A percentile compares a stretch with the other conserved stretches of the same genome.
phyloP scores from a whole-genome alignment of 2,329 filamentous ascomycete species.

The Diaporthe ilicicola region DNA sequence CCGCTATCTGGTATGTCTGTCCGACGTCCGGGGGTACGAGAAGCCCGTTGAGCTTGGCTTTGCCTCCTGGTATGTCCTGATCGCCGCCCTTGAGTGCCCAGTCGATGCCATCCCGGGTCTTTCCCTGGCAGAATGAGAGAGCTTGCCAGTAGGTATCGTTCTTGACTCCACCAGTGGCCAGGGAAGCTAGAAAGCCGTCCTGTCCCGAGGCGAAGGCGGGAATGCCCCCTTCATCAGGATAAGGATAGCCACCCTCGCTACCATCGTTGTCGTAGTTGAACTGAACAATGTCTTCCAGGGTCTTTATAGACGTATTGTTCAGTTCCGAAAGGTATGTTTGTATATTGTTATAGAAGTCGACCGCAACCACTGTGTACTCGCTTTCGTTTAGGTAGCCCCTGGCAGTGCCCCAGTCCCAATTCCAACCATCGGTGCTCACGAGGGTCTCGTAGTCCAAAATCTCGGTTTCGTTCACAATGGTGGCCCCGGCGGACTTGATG shows the following conservation, averaged over 20 bases:
- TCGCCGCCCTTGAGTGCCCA: constrained; percentile 64
- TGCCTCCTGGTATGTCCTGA: not conserved
- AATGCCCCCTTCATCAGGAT: constrained; percentile 50
- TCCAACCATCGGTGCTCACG: constrained; percentile 73
- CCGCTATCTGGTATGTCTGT: constrained; percentile 74
- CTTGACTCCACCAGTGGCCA: constrained; percentile 66
- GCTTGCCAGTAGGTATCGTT: constrained; percentile 75
- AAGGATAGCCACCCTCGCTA: constrained; percentile 71
- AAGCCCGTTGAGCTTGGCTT: constrained; percentile 63
- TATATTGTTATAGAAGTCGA: constrained; percentile 73
- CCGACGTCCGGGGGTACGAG: constrained; percentile 75
- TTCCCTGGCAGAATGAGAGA: constrained; percentile 66
- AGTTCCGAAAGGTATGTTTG: constrained; percentile 69
- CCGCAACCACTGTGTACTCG: constrained; percentile 77
- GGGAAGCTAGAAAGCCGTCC: constrained; percentile 72
- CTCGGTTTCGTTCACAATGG: constrained; percentile 75
- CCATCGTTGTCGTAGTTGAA: constrained; percentile 72
- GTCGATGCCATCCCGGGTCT: constrained; percentile 74
- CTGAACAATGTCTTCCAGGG: constrained; percentile 71
- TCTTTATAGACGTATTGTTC: constrained; percentile 65
- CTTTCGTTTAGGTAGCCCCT: constrained; percentile 75
- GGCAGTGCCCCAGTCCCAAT: constrained; percentile 74
- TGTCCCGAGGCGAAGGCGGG: constrained; percentile 77
- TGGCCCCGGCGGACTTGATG: constrained; percentile 69
- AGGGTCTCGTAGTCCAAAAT: constrained; percentile 69